Conservation (phyloP, 345 rosid species). For the Aethionema arabicum region DNA sequence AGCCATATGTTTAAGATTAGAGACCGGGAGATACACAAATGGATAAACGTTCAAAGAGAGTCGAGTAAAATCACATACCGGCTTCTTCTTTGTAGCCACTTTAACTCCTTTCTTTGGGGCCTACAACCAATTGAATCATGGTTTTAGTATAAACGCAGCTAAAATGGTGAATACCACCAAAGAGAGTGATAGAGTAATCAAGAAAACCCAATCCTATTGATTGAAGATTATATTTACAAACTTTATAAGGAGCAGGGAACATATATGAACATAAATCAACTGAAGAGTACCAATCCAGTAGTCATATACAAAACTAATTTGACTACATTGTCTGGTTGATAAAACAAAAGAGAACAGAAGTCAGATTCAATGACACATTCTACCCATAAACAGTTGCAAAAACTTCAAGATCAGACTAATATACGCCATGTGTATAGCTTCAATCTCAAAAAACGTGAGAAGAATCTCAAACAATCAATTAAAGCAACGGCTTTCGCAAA, state of each 20-base stretch:
- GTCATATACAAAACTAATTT: background rate
- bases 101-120: constrained; percentile 37
- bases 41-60: background rate
- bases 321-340: background rate
- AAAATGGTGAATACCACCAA: background rate
- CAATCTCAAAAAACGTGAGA: background rate
- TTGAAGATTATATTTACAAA: too few relatives aligned
- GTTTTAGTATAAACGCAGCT: background rate
- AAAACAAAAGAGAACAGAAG: background rate
- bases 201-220: too few relatives aligned
- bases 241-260: too few relatives aligned
- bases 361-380: background rate
- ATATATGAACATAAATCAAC: background rate
- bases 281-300: background rate
- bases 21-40: background rate
- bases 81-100: constrained; percentile 29
- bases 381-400: background rate
- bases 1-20: background rate
- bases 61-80: constrained; percentile 4
- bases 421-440: background rate
- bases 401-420: background rate
- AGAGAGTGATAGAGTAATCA: background rate
- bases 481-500: background rate
- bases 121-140: constrained; percentile 9
- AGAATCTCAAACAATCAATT: background rate